A percentile compares a stretch with the other conserved stretches of the same genome.
These are phyloP conservation scores for Fusarium devonianum DNA, from an alignment of 2,329 filamentous ascomycete genomes.

Conservation along the genomic window DNA sequence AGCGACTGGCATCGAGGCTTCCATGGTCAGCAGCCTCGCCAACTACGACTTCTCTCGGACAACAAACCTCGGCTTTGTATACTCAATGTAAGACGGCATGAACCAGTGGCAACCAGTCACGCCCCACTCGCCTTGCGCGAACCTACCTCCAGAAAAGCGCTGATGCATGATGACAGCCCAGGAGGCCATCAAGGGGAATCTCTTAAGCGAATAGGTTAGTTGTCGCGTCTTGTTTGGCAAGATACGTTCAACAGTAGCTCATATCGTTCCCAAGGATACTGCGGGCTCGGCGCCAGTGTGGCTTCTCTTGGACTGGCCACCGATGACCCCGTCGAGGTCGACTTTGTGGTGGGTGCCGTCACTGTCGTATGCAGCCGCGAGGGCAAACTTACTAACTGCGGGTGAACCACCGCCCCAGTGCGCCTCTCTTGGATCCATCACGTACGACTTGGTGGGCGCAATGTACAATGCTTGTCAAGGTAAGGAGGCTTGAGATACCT, in stretches of 20 bases:
- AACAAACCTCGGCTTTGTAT: slow-evolving; percentile 76
- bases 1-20: slow-evolving; percentile 69
- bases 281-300: slow-evolving; percentile 75
- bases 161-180: slow-evolving; percentile 42
- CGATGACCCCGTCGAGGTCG: slow-evolving; percentile 66
- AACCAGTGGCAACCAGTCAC: slow-evolving; percentile 5
- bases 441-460: slow-evolving; percentile 67
- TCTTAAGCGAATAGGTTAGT: slow-evolving; percentile 44
- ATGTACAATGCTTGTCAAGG: slow-evolving; percentile 65
- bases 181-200: slow-evolving; percentile 45
- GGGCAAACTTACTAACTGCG: slow-evolving; percentile 28
- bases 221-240: slow-evolving; percentile 14
- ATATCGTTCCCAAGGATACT: slow-evolving; percentile 64
- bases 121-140: slow-evolving; percentile 7
- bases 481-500: slow-evolving; percentile 41
- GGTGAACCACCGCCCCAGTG: slow-evolving; percentile 55
- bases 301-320: slow-evolving; percentile 67
- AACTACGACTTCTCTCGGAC: slow-evolving; percentile 86
- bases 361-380: slow-evolving; percentile 18
- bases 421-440: slow-evolving; percentile 83
- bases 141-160: slow-evolving; percentile 14
- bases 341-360: slow-evolving; percentile 68
- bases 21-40: slow-evolving; percentile 71
- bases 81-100: slow-evolving; percentile 71
- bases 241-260: slow-evolving; percentile 31